These are phyloP conservation scores for Cicer pinnatifidum DNA, from an alignment of 306 rosid species.

Conservation along the genomic window DNA sequence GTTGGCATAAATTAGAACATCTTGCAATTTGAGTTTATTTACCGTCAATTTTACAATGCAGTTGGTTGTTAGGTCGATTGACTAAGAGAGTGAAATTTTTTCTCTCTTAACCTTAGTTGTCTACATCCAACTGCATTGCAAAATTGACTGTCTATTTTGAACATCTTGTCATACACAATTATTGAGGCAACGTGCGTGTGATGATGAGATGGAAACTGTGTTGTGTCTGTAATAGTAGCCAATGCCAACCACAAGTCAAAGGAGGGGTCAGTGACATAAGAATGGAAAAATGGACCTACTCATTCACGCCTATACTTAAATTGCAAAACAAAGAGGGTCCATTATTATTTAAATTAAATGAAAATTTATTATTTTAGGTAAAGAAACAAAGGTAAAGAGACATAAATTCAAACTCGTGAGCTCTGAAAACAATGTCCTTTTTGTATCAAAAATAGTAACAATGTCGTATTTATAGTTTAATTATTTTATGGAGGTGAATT, in stretches of 20 bases:
- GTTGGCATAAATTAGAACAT: no score
- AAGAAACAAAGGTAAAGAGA: conserved; percentile 8
- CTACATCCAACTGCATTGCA: no score
- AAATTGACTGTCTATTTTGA: no score
- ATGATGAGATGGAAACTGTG: conserved; percentile 36
- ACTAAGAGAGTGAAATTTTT: no score
- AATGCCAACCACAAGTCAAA: conserved; percentile 38
- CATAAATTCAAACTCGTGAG: conserved; percentile 30
- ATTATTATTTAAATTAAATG: conserved; percentile 17
- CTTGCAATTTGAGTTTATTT: no score
- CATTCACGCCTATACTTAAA: conserved; percentile 7
- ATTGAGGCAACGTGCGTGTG: conserved; percentile 43
- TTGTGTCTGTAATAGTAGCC: conserved; percentile 30
- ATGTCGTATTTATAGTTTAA: neutral
- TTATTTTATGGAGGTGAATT: neutral
- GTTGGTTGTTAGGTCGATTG: no score
- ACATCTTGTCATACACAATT: conserved; percentile 39
- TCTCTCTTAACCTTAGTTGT: no score
- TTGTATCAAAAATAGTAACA: neutral
- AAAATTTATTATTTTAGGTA: neutral
- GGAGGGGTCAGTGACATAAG: conserved; percentile 35
- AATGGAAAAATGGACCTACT: conserved; percentile 46
- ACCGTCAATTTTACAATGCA: no score
- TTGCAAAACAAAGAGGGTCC: conserved; percentile 42
- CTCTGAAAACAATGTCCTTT: conserved; percentile 35